phyloP scores from a whole-genome alignment of 345 rosid species.

The Dovyalis caffra region DNA sequence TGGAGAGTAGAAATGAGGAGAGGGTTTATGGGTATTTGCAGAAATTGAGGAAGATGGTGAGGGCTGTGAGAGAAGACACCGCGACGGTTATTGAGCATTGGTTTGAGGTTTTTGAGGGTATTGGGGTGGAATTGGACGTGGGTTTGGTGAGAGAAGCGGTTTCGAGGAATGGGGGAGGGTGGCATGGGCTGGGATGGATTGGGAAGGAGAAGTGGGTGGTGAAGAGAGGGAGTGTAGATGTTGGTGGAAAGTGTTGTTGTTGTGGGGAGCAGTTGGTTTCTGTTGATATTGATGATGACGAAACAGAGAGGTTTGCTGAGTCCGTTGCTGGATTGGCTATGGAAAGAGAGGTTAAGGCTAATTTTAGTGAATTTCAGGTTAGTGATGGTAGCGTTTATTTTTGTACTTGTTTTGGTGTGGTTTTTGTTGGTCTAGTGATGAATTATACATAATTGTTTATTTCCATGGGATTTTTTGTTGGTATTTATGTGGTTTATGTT shows the following conservation, averaged over 20 bases:
- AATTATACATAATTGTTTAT: not conserved
- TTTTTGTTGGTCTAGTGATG: not conserved
- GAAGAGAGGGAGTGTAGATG: slow-evolving; percentile 49
- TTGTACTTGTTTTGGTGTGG: not conserved
- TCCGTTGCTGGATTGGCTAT: slow-evolving; percentile 74
- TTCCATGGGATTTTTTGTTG: not conserved
- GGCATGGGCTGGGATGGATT: slow-evolving; percentile 94
- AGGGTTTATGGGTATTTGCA: slow-evolving; percentile 77
- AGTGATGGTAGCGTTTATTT: slow-evolving; percentile 9
- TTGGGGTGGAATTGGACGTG: slow-evolving; percentile 30
- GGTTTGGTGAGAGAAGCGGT: slow-evolving; percentile 39
- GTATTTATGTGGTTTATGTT: not conserved
- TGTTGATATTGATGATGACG: slow-evolving; percentile 67
- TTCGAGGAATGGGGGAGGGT: slow-evolving; percentile 80
- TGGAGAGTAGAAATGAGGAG: slow-evolving; percentile 43
- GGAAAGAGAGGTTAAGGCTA: slow-evolving; percentile 70
- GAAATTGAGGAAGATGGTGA: slow-evolving; percentile 56
- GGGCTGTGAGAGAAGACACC: slow-evolving; percentile 60
- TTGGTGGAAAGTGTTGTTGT: slow-evolving; percentile 56
- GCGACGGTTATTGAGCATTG: slow-evolving; percentile 53
- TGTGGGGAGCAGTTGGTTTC: slow-evolving; percentile 61
- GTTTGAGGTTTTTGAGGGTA: slow-evolving; percentile 46
- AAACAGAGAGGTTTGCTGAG: slow-evolving; percentile 59
- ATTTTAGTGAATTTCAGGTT: slow-evolving; percentile 83
- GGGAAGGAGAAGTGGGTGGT: slow-evolving; percentile 73